Conservation (phyloP, 768 basidiomycete species). For the Rickenella mellea region DNA sequence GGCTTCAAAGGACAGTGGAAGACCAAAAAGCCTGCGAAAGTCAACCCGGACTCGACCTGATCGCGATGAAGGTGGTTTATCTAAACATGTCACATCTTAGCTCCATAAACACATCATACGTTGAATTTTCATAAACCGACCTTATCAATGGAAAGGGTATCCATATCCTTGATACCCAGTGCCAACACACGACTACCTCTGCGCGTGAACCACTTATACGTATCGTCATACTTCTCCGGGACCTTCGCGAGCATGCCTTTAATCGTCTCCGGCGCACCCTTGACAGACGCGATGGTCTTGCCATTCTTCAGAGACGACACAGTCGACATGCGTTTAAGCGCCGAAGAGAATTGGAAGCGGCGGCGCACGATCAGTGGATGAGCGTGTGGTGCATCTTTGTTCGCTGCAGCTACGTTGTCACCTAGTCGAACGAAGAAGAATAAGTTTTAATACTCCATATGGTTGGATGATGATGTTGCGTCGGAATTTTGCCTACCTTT, state of each 20-base stretch:
- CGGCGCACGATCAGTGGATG: constrained; percentile 68
- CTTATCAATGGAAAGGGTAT: constrained; percentile 58
- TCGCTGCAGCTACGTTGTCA: constrained; percentile 58
- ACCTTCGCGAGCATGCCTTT: constrained; percentile 71
- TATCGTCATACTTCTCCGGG: constrained; percentile 82
- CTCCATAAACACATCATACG: background rate
- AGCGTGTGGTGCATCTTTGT: constrained; percentile 40
- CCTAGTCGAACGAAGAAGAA: constrained; percentile 24
- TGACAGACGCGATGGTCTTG: constrained; percentile 64
- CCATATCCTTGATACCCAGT: constrained; percentile 80
- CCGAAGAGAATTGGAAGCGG: constrained; percentile 96
- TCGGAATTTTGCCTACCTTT: constrained; percentile 40
- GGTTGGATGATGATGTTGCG: background rate
- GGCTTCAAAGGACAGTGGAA: constrained; percentile 97
- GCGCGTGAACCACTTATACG: constrained; percentile 90
- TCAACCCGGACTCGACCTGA: constrained; percentile 65
- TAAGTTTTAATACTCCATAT: background rate
- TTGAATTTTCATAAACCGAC: no score
- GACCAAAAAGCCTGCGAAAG: constrained; percentile 93
- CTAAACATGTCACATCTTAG: no score
- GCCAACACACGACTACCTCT: constrained; percentile 92
- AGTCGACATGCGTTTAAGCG: constrained; percentile 96
- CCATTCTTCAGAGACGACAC: constrained; percentile 60
- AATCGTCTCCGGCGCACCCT: constrained; percentile 97
- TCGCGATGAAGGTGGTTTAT: constrained; percentile 84